A percentile compares a stretch with the other conserved stretches of the same genome.
Evolutionary conservation across 148 eudicot species (phyloP).

Genomic region (Nepenthes mirabilis): DNA sequence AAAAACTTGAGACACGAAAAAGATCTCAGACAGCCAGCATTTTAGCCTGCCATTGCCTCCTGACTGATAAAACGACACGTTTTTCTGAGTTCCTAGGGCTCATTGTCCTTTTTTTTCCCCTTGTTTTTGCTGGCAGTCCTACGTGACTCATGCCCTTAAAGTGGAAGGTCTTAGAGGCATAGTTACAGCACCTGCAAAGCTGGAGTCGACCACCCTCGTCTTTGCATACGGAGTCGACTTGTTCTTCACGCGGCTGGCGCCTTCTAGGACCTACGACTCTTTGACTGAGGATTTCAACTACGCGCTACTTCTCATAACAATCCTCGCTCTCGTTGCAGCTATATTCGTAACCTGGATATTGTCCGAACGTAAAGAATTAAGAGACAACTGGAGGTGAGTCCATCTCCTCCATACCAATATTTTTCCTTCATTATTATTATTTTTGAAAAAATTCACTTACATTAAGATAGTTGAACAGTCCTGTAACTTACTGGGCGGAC

Average conservation of each 20-base stretch:
- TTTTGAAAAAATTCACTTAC: too few relatives aligned
- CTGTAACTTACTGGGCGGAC: too few relatives aligned
- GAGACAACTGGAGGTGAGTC: constrained; percentile 88
- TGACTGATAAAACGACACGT: too few relatives aligned
- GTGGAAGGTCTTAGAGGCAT: constrained; percentile 95
- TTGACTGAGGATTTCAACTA: constrained; percentile 96
- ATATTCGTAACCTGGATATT: constrained; percentile 86
- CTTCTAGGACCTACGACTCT: constrained; percentile 86
- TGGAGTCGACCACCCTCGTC: constrained; percentile 91
- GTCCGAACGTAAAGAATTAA: constrained; percentile 86
- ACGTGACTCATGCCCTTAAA: constrained; percentile 75
- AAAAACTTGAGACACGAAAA: too few relatives aligned
- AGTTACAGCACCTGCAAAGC: constrained; percentile 69
- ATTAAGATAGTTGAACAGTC: too few relatives aligned
- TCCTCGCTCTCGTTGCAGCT: constrained; percentile 63
- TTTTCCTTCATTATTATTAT: neutral
- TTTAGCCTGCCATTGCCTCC: too few relatives aligned
- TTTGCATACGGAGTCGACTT: constrained; percentile 81
- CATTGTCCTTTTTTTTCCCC: neutral
- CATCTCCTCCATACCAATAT: neutral
- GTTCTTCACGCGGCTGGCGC: constrained; percentile 79
- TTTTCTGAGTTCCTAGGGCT: neutral
- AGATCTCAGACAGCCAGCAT: too few relatives aligned
- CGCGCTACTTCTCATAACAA: constrained; percentile 80
- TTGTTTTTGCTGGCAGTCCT: constrained; percentile 40